Evolutionary conservation across 108 stramenopile species (phyloP).

Genomic region (Asterionellopsis glacialis): DNA sequence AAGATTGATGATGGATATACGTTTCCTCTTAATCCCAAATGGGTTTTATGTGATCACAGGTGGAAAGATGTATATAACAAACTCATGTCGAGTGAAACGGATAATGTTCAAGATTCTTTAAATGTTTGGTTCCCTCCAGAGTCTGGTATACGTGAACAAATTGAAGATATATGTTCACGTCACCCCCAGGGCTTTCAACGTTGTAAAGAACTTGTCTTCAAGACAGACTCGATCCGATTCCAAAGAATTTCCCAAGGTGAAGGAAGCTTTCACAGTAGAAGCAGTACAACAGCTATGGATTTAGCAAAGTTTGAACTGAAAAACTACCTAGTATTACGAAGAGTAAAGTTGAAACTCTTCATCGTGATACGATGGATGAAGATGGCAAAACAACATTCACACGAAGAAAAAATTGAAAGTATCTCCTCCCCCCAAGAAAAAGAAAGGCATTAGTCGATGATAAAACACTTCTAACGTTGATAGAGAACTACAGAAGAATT

Average conservation of each 20-base stretch:
- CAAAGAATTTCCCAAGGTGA: too few relatives aligned
- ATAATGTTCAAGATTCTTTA: slow-evolving; percentile 12
- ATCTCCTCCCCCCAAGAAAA: too few relatives aligned
- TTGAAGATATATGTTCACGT: slow-evolving; percentile 4
- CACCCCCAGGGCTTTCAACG: slow-evolving; percentile 2
- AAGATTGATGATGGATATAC: slow-evolving; percentile 54
- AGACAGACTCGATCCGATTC: too few relatives aligned
- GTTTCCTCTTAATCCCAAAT: slow-evolving; percentile 58
- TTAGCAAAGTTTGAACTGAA: slow-evolving; percentile 24
- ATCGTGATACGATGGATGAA: slow-evolving; percentile 1
- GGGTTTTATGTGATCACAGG: slow-evolving; percentile 31
- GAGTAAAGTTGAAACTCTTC: slow-evolving; percentile 13
- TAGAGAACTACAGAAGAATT: too few relatives aligned
- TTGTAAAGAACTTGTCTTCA: too few relatives aligned
- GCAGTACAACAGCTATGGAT: slow-evolving; percentile 29
- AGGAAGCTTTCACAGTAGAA: background rate
- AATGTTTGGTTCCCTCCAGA: slow-evolving; percentile 16
- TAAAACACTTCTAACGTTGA: too few relatives aligned
- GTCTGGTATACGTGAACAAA: slow-evolving; percentile 9
- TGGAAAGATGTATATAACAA: slow-evolving; percentile 21
- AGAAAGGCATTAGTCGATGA: too few relatives aligned
- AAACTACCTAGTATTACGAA: slow-evolving; percentile 14
- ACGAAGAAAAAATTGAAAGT: too few relatives aligned
- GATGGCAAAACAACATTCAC: too few relatives aligned
- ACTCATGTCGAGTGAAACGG: background rate